These are phyloP conservation scores for Syzygium jambos DNA, from an alignment of 345 rosid species.

Conservation along the genomic window DNA sequence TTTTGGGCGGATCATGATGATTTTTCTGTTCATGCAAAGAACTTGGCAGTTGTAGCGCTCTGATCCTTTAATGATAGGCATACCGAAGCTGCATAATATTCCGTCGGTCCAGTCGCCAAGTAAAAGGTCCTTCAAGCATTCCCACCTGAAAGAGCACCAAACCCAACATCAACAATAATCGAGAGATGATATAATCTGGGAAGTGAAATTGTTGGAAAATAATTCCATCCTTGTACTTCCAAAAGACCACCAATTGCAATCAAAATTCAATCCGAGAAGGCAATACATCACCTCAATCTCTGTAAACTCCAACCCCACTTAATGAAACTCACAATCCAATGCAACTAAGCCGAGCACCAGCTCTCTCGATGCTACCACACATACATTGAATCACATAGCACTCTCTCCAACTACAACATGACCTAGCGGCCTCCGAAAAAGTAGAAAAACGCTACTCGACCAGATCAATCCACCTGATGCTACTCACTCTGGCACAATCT, in stretches of 20 bases:
- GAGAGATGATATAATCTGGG: not conserved
- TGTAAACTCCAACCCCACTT: not conserved
- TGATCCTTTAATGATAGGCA: slow-evolving; percentile 85
- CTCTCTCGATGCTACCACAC: not conserved
- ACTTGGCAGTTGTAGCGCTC: slow-evolving; percentile 95
- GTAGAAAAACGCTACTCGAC: not conserved
- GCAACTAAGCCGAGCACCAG: not conserved
- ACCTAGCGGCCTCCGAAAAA: accelerated
- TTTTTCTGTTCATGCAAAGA: slow-evolving; percentile 67
- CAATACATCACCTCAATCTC: not conserved
- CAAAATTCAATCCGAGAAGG: not conserved
- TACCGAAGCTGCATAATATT: slow-evolving; percentile 87
- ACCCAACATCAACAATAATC: not conserved
- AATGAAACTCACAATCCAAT: not conserved
- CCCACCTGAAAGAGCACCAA: slow-evolving; percentile 55
- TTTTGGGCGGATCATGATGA: slow-evolving; percentile 87
- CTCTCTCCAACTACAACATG: not conserved
- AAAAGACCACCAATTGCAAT: not conserved
- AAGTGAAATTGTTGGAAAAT: not conserved
- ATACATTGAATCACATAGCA: not conserved
- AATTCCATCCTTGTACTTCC: not conserved
- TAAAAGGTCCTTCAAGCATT: slow-evolving; percentile 79
- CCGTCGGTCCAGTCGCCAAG: slow-evolving; percentile 80
- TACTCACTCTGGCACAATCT: not conserved
- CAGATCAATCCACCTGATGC: not conserved